Evolutionary conservation across 1,139 yeast species (phyloP), one percentile per base, ranked within the genome.

Genomic region (Magnusiomyces magnusii): DNA sequence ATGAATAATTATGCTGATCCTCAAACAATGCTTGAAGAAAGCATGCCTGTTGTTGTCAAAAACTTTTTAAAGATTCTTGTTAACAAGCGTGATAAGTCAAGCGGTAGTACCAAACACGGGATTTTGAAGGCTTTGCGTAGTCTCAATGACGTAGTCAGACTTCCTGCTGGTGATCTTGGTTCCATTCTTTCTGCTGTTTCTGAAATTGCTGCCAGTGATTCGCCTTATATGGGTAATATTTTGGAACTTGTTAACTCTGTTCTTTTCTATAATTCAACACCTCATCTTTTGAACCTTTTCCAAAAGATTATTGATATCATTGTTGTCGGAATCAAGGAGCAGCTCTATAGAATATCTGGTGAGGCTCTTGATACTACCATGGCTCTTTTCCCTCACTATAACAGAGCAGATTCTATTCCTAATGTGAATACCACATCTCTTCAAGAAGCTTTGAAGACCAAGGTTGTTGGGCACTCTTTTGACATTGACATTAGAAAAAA

Each of bases 401-500:
- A 34, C 31, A 25, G 42, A 24, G 42, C n/a, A 15, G 2, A 34
- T 36, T 51, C 31, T 3, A 17, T 44, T 25, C 56, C 54, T 5
- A 41, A 21, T 9, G 57, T 21, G 9, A 49, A 52, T 41, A 52
- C 55, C n/a, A 17, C 55, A 2, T n/a, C 57, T 31, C 54, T 71
- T 19, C 67, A 64, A 39, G 58, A 65, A 1, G 67, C 71, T 7
- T 67, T 77, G 25, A 60, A 73, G 1, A 71, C 70, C n/a, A 79
- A 77, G 57, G 73, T 77, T 3, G 64, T 71, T 1, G 75, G 76
- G 52, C 76, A 78, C 53, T 72, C 74, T 17, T 76, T 76, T 59
- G 81, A 85, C 7, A 72, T 80, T 60, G 86, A 82, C 55, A 76
- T 83, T 21, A 73, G 85, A 55, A 80, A 79, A 61, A 73, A 73